Percentiles rank a stretch among this genome's conserved stretches.
phyloP scores from a whole-genome alignment of 2,329 filamentous ascomycete species.

The Aspergillus awamori region DNA sequence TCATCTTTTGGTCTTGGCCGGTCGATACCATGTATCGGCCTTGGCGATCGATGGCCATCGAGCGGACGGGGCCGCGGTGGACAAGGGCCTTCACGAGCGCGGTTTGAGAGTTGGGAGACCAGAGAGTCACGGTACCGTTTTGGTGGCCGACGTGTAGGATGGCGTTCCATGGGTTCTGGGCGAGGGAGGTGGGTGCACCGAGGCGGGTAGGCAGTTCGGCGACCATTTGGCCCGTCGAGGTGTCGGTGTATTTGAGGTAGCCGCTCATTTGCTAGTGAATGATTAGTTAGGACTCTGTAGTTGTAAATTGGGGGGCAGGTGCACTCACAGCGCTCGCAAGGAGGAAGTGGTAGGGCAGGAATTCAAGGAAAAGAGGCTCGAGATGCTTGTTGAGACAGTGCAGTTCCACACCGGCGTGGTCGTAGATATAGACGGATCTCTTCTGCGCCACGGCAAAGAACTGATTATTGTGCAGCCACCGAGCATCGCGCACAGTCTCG shows the following conservation, averaged over 20 bases:
- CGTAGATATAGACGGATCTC: conserved; percentile 96
- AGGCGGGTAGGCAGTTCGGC: conserved; percentile 82
- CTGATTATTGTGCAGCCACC: conserved; percentile 94
- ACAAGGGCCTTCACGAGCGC: conserved; percentile 89
- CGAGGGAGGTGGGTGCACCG: conserved; percentile 79
- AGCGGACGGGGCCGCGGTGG: conserved; percentile 84
- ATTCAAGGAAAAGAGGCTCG: conserved; percentile 92
- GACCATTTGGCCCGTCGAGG: conserved; percentile 87
- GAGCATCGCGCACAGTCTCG: conserved; percentile 86
- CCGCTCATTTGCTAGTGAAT: conserved; percentile 69
- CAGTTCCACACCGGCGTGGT: conserved; percentile 84
- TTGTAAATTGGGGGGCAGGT: neutral
- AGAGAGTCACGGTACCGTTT: conserved; percentile 90
- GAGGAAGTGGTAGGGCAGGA: conserved; percentile 93
- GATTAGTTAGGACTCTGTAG: neutral
- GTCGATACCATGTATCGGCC: conserved; percentile 95
- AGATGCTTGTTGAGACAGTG: conserved; percentile 89
- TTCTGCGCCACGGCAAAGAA: conserved; percentile 94
- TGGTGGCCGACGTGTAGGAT: conserved; percentile 91
- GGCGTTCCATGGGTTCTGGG: conserved; percentile 90
- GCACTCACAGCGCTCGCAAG: conserved; percentile 76
- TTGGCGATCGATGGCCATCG: conserved; percentile 81
- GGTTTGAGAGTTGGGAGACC: conserved; percentile 88
- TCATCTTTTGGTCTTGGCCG: conserved; percentile 86
- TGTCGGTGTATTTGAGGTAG: conserved; percentile 91